Base-by-base conservation (phyloP, 352 stramenopile species). In the Pythium brachiatum region DNA sequence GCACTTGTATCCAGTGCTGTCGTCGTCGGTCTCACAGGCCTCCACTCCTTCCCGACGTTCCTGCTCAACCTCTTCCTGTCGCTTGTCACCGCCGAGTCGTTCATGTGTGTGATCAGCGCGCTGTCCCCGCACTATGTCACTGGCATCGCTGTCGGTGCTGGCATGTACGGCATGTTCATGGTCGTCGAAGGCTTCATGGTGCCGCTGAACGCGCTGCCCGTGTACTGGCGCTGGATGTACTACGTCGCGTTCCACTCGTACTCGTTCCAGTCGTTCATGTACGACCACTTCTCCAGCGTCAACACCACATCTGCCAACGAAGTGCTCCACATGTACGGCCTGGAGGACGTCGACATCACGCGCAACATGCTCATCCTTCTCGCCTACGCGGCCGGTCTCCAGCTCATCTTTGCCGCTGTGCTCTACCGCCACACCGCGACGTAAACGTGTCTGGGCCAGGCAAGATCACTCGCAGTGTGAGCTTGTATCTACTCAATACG, bases 221-320 rank as follows among this genome's bases (percentile, higher is more conserved):
- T 58, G 16, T 74, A 69, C 46, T 72, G 78, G 57, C 70, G 64
- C 13, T 88, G 79, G 79, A 60, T 55, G 16, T 72, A 86, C 57
- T 83, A 85, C 66, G 36, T 85, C 39, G 68, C 70, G 26, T 83
- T 87, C 66, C 78, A 83, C 64, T 75, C 73, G 34, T 87, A 83
- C 52, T 72, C 66, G 27, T 84, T 87, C 62, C 41, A 76, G 48
- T 62, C 66, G n/a, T 77, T 87, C 59, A 69, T 87, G 66, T 74
- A 75, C 57, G 74, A 82, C 48, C 59, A 87, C 34, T 85, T 79
- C 64, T 31, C 54, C 20, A 21, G 55, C 26, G 41, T 38, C 16
- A 55, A 54, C 26, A 57, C 57, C 9, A n/a, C 38, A 9, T 39
- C 27, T 0, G 55, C 68, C 7, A 43, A 32, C 34, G 57, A 34